Percentiles rank a stretch among this genome's conserved stretches.
Evolutionary conservation across 139 green algal species (phyloP).

Genomic region (Chlorella sp.): DNA sequence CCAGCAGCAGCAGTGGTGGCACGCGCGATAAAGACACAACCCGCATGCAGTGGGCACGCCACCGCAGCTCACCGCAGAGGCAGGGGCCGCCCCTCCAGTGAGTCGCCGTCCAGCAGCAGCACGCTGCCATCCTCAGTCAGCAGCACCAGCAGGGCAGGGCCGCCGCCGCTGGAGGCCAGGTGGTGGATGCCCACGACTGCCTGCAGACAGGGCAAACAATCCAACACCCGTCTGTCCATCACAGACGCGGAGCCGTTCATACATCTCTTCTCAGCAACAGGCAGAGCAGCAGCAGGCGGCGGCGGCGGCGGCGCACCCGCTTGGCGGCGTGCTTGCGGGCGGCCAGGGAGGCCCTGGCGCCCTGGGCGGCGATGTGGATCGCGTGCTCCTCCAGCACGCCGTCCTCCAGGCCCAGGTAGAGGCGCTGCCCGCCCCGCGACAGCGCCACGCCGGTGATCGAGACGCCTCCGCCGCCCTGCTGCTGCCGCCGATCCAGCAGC

Average conservation of each 20-base stretch:
- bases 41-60: not conserved
- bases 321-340: slow-evolving; percentile 56
- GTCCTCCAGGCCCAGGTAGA: slow-evolving; percentile 64
- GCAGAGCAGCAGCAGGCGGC: not conserved
- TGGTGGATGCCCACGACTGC: slow-evolving; percentile 10
- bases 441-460: slow-evolving; percentile 49
- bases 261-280: no score
- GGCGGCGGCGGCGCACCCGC: slow-evolving; percentile 37
- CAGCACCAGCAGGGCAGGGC: not conserved
- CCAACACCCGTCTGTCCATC: no score
- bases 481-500: slow-evolving; percentile 6
- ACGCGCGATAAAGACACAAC: no score
- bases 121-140: not conserved
- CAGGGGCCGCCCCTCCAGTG: slow-evolving; percentile 5
- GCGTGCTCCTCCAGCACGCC: slow-evolving; percentile 62
- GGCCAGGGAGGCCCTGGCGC: slow-evolving; percentile 34
- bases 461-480: not conserved
- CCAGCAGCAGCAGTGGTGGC: not conserved
- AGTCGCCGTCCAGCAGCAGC: slow-evolving; percentile 1
- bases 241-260: no score
- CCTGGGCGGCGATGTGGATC: not conserved
- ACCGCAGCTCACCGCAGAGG: not conserved
- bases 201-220: not conserved
- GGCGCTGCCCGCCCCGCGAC: not conserved
- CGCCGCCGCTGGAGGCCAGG: no score